Evolutionary conservation across 345 rosid genomes (phyloP).

Genomic region (Zanthoxylum bungeanum): DNA sequence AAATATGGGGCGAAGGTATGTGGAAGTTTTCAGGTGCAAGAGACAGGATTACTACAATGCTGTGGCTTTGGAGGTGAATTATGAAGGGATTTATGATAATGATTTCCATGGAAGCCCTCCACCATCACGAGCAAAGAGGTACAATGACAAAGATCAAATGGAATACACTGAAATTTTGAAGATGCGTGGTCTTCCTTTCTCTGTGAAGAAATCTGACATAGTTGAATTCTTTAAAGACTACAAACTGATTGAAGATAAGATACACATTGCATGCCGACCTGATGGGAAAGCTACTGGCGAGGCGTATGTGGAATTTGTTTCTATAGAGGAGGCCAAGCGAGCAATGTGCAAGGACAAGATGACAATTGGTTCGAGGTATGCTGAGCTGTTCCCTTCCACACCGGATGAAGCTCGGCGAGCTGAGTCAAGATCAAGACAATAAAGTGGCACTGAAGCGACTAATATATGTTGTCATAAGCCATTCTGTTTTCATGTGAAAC

Average conservation of each 20-base stretch:
- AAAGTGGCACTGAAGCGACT: conserved; percentile 12
- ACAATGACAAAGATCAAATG: conserved; percentile 64
- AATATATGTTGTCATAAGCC: background rate
- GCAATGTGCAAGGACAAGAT: conserved; percentile 92
- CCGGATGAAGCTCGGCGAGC: conserved; percentile 83
- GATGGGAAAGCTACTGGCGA: conserved; percentile 97
- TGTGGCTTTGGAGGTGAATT: conserved; percentile 78
- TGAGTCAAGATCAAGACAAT: conserved; percentile 90
- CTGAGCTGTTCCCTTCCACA: conserved; percentile 82
- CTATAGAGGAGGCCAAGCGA: conserved; percentile 71
- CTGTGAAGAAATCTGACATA: conserved; percentile 62
- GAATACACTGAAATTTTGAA: conserved; percentile 79
- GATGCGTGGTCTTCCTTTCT: conserved; percentile 92
- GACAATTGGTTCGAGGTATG: conserved; percentile 84
- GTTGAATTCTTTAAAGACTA: conserved; percentile 65
- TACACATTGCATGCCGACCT: conserved; percentile 81
- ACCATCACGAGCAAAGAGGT: conserved; percentile 65
- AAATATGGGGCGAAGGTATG: conserved; percentile 87
- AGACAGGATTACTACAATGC: conserved; percentile 83
- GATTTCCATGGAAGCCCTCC: conserved; percentile 73
- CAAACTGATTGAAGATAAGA: conserved; percentile 52
- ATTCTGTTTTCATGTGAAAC: background rate
- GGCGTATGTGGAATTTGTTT: conserved; percentile 79
- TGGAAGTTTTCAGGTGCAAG: conserved; percentile 87
- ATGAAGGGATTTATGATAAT: conserved; percentile 67